Percentiles rank a stretch among this genome's conserved stretches.
Evolutionary conservation across 306 rosid genomes (phyloP).

Genomic region (Quercus dentata): DNA sequence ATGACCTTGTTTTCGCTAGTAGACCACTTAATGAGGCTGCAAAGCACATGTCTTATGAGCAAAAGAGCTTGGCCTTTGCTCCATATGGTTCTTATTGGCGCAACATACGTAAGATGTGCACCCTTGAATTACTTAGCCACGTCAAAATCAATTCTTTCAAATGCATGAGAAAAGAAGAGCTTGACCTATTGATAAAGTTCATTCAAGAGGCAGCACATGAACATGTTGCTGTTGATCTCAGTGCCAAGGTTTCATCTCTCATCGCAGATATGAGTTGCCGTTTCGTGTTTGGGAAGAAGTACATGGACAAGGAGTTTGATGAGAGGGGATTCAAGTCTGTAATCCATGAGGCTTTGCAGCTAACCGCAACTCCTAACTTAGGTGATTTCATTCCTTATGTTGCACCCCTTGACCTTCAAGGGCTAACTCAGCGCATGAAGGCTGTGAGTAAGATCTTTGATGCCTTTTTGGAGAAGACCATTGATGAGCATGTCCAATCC

Average conservation of each 20-base stretch:
- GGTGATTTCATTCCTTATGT: conserved; percentile 54
- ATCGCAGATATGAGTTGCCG: conserved; percentile 40
- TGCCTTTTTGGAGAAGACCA: conserved; percentile 51
- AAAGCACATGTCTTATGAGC: conserved; percentile 43
- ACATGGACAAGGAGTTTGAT: conserved; percentile 36
- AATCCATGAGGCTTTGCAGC: conserved; percentile 35
- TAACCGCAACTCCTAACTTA: conserved; percentile 39
- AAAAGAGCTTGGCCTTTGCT: conserved; percentile 33
- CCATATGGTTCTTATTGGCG: conserved; percentile 70
- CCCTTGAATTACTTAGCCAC: conserved; percentile 51
- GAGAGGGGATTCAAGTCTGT: conserved; percentile 50
- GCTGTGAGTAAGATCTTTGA: conserved; percentile 39
- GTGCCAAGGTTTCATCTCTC: conserved; percentile 32
- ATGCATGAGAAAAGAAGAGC: conserved; percentile 53
- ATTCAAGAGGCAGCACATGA: conserved; percentile 31
- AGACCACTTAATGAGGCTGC: conserved; percentile 43
- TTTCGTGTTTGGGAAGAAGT: conserved; percentile 60
- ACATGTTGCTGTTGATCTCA: conserved; percentile 34
- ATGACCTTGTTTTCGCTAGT: conserved; percentile 57
- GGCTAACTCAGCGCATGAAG: conserved; percentile 43
- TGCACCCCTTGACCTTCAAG: conserved; percentile 58
- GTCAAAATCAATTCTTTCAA: conserved; percentile 42
- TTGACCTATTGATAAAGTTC: conserved; percentile 25
- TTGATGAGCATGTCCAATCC: conserved; percentile 50
- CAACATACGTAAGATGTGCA: conserved; percentile 63